Conservation (phyloP, 768 basidiomycete species). For the Boletus coccyginus region DNA sequence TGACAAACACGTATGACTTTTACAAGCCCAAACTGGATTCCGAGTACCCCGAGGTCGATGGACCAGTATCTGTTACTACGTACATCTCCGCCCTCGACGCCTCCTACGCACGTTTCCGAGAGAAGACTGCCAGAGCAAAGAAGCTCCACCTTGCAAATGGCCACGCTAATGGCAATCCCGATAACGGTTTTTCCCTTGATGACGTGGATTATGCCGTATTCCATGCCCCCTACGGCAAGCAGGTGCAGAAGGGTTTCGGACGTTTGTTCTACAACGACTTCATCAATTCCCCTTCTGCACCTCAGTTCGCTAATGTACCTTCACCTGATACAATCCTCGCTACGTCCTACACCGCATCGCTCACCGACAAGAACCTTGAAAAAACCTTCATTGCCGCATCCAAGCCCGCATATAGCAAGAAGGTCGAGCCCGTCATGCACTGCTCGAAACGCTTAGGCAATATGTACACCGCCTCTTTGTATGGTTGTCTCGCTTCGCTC, state of each 20-base stretch:
- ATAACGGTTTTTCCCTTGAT: constrained; percentile 63
- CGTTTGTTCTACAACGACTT: constrained; percentile 94
- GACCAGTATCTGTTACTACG: constrained; percentile 91
- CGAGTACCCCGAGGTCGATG: constrained; percentile 96
- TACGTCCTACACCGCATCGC: constrained; percentile 65
- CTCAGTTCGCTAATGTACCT: constrained; percentile 69
- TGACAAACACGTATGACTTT: constrained; percentile 98
- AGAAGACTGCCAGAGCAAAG: constrained; percentile 69
- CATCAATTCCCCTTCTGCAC: constrained; percentile 65
- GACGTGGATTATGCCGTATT: constrained; percentile 92
- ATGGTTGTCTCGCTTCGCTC: constrained; percentile 89
- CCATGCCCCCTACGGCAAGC: constrained; percentile 98
- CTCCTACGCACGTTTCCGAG: constrained; percentile 80
- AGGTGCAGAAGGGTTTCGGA: constrained; percentile 95
- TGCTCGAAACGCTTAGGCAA: constrained; percentile 92
- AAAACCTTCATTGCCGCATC: constrained; percentile 87
- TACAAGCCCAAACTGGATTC: constrained; percentile 97
- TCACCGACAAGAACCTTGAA: constrained; percentile 93
- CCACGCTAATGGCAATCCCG: constrained; percentile 32
- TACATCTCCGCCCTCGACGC: constrained; percentile 93
- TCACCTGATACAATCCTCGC: constrained; percentile 68
- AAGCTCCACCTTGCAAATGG: constrained; percentile 42
- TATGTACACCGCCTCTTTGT: constrained; percentile 97
- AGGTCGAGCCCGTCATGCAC: constrained; percentile 80
- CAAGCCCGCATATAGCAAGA: constrained; percentile 69